A percentile compares a stretch with the other conserved stretches of the same genome.
Conservation (phyloP, 78 protist genomes). For the Dictyostelium discoideum region DNA sequence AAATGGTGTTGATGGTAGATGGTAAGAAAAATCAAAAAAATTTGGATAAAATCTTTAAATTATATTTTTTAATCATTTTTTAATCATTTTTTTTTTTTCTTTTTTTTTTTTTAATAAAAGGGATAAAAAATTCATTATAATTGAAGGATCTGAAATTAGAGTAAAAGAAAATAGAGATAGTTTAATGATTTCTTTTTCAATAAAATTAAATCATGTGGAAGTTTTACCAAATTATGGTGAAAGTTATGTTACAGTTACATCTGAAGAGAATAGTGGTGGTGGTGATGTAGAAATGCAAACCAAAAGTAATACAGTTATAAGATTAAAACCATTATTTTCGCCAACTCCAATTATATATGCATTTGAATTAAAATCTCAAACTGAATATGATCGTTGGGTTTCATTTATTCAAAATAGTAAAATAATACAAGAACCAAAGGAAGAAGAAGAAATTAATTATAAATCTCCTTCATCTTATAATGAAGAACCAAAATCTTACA, state of each 20-base stretch:
- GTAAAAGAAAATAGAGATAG: background rate
- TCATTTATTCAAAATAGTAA: background rate
- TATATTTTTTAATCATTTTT: too few relatives aligned
- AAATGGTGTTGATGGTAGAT: background rate
- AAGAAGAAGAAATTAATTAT: background rate
- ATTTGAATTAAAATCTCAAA: background rate
- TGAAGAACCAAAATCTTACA: too few relatives aligned
- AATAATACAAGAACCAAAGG: background rate
- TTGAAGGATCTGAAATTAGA: background rate
- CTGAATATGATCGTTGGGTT: background rate
- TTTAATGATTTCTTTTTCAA: background rate
- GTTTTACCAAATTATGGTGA: background rate
- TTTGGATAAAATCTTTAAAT: background rate
- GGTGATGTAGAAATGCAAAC: background rate
- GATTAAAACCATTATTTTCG: background rate
- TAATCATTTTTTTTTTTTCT: too few relatives aligned
- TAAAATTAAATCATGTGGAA: background rate
- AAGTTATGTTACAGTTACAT: background rate
- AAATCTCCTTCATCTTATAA: background rate
- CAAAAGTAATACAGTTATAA: background rate
- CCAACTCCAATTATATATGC: background rate
- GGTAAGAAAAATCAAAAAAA: background rate
- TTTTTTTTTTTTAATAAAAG: background rate
- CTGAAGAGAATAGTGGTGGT: background rate
- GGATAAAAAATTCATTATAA: background rate